Percentiles rank a stretch among this genome's conserved stretches.
Evolutionary conservation across 164 flowering plant genomes (phyloP).

Genomic region (Annona squamosa): DNA sequence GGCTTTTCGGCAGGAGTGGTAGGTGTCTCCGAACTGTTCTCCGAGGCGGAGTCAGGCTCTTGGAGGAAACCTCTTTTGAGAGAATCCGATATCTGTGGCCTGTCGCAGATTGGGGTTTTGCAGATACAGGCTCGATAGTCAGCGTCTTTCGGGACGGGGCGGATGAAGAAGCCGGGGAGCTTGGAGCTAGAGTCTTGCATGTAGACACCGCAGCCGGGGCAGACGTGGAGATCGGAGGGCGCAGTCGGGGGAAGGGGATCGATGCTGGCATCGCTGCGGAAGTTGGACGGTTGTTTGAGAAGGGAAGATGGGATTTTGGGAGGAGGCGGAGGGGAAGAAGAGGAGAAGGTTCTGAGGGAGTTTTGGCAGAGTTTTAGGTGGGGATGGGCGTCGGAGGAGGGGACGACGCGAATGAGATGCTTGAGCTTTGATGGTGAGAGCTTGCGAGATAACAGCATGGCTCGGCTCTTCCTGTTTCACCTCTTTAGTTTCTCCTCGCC

Average conservation of each 20-base stretch:
- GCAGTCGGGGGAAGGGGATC: constrained; percentile 28
- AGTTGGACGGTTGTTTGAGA: constrained; percentile 6
- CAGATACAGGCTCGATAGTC: constrained; percentile 23
- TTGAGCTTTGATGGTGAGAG: not conserved
- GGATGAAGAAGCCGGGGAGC: constrained; percentile 66
- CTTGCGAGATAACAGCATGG: not conserved
- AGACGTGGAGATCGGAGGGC: constrained; percentile 28
- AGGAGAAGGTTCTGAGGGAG: not conserved
- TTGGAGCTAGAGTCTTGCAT: constrained; percentile 67
- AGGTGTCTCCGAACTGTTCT: not conserved
- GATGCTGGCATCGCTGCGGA: constrained; percentile 66
- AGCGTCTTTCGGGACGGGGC: constrained; percentile 40
- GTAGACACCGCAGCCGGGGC: constrained; percentile 88
- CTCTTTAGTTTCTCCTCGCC: not conserved
- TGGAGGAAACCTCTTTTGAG: constrained; percentile 47
- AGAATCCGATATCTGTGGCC: constrained; percentile 50
- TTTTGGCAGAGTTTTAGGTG: constrained; percentile 5
- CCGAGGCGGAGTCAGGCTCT: constrained; percentile 10
- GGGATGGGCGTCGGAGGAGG: not conserved
- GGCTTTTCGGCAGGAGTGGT: constrained; percentile 25
- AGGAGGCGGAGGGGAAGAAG: too few relatives aligned
- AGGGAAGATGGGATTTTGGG: not conserved
- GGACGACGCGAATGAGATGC: not conserved
- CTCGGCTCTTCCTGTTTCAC: not conserved
- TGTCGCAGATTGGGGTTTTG: constrained; percentile 37